Evolutionary conservation across 768 basidiomycete species (phyloP).

Genomic region (Serpula lacrymans): DNA sequence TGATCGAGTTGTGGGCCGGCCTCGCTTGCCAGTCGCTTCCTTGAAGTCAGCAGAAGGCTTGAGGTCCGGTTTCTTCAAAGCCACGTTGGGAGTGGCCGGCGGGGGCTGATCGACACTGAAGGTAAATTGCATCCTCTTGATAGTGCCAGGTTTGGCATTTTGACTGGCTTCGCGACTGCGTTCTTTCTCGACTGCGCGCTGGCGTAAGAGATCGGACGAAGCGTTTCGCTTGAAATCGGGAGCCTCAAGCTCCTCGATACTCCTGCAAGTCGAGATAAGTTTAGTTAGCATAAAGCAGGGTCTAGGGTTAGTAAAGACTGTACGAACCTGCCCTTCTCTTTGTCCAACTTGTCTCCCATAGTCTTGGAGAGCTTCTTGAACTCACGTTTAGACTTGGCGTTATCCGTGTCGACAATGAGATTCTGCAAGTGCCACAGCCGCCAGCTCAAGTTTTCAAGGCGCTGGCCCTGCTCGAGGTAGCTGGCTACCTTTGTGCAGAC

Average conservation of each 20-base stretch:
- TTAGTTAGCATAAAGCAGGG: constrained; percentile 14
- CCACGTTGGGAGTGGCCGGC: constrained; percentile 38
- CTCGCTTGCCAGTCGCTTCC: constrained; percentile 39
- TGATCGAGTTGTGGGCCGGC: constrained; percentile 36
- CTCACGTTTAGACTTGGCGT: constrained; percentile 81
- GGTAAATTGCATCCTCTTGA: constrained; percentile 89
- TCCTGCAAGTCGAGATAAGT: constrained; percentile 41
- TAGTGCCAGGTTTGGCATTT: constrained; percentile 62
- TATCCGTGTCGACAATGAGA: constrained; percentile 88
- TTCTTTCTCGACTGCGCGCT: constrained; percentile 79
- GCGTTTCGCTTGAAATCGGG: constrained; percentile 78
- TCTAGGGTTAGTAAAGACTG: constrained; percentile 8
- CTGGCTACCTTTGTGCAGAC: constrained; percentile 89
- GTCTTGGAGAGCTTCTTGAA: constrained; percentile 85
- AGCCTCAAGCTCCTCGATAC: constrained; percentile 81
- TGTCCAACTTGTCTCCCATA: constrained; percentile 92
- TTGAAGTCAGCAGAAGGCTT: constrained; percentile 66
- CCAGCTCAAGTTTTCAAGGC: constrained; percentile 91
- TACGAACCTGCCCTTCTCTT: constrained; percentile 85
- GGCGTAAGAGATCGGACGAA: constrained; percentile 76
- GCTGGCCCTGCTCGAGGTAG: constrained; percentile 87
- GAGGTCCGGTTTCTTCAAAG: constrained; percentile 60
- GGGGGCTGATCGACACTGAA: constrained; percentile 71
- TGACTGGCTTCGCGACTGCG: constrained; percentile 69
- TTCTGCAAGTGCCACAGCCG: constrained; percentile 91